Evolutionary conservation across 495 filamentous ascomycete genomes (phyloP).

Genomic region (Astrothelium macrocarpum): DNA sequence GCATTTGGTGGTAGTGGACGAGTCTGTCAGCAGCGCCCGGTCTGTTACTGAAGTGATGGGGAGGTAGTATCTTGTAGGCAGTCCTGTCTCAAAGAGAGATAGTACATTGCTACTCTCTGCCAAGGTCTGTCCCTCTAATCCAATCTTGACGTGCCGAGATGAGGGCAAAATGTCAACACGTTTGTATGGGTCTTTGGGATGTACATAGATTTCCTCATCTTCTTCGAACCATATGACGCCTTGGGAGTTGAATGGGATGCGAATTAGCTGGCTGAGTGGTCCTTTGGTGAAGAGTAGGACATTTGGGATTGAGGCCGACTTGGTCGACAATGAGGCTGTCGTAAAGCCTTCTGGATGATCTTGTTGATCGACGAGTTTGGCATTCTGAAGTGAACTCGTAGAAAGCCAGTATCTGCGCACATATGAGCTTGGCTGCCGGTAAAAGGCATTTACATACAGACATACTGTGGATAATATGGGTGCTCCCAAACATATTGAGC

Average conservation of each 20-base stretch:
- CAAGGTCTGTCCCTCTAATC: conserved; percentile 37
- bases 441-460: neutral
- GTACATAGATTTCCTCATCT: conserved; percentile 45
- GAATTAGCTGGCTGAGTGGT: conserved; percentile 26
- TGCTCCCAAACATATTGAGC: conserved; percentile 38
- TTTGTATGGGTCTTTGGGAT: conserved; percentile 52
- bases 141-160: conserved; percentile 38
- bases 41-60: conserved; percentile 34
- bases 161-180: conserved; percentile 49
- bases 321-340: conserved; percentile 6
- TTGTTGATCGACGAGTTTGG: conserved; percentile 7
- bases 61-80: conserved; percentile 46
- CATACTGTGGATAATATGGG: conserved; percentile 28
- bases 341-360: conserved; percentile 7
- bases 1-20: conserved; percentile 38
- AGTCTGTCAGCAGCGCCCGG: conserved; percentile 31
- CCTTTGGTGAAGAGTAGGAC: conserved; percentile 7
- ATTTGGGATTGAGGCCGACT: conserved; percentile 9
- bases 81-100: conserved; percentile 44
- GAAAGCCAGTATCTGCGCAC: conserved; percentile 11
- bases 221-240: conserved; percentile 50
- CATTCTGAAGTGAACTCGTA: conserved; percentile 8
- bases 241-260: conserved; percentile 20
- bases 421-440: conserved; percentile 1
- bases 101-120: conserved; percentile 33